Evolutionary conservation across 1,284 basidiomycete species (phyloP).

Genomic region (Cerrena zonata): DNA sequence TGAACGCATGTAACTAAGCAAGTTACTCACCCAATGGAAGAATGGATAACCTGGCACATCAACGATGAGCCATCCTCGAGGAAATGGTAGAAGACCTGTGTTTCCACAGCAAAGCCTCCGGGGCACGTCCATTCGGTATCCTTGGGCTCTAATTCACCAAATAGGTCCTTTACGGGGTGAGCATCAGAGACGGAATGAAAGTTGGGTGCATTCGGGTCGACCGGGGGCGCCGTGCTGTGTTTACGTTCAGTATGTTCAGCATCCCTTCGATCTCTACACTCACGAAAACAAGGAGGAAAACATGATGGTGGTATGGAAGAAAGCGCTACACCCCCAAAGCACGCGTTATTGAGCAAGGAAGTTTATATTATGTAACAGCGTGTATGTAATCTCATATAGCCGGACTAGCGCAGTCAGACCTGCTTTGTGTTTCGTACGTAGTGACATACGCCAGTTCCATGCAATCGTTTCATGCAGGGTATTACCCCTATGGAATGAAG

Average conservation of each 20-base stretch:
- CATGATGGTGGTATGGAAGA: constrained; percentile 37
- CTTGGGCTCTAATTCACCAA: constrained; percentile 63
- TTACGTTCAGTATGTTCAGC: constrained; percentile 14
- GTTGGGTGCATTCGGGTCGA: constrained; percentile 64
- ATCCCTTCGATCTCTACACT: constrained; percentile 31
- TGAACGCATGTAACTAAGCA: constrained; percentile 8
- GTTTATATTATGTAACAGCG: too few relatives aligned
- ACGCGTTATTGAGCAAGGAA: too few relatives aligned
- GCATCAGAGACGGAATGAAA: constrained; percentile 71
- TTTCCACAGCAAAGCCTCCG: constrained; percentile 87
- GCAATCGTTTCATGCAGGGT: too few relatives aligned
- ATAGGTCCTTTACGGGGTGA: constrained; percentile 49
- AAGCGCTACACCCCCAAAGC: too few relatives aligned
- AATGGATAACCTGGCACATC: constrained; percentile 94
- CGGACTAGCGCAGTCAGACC: too few relatives aligned
- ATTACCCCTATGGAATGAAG: too few relatives aligned
- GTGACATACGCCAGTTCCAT: too few relatives aligned
- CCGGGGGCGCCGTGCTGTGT: constrained; percentile 45
- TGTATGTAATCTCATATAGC: too few relatives aligned
- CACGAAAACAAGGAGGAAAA: constrained; percentile 69
- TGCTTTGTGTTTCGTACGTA: too few relatives aligned
- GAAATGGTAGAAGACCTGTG: constrained; percentile 84
- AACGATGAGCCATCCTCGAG: constrained; percentile 78
- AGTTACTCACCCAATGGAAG: constrained; percentile 78
- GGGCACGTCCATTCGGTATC: constrained; percentile 83